Base-by-base conservation (phyloP, 208 protist species). In the Dictyostelium gargantuum region DNA sequence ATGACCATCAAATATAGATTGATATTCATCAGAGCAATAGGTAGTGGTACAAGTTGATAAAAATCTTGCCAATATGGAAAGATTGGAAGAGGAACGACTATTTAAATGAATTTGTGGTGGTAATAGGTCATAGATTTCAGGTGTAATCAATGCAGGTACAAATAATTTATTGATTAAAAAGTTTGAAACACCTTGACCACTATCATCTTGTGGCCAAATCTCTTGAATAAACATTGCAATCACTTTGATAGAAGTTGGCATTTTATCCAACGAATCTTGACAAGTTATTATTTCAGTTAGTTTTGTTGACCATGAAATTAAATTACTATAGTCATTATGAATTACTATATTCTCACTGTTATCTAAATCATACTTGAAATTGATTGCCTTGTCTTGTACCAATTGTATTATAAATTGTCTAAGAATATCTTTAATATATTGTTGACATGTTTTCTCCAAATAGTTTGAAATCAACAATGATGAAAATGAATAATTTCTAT, bases 131-230 rank as follows among this genome's bases (percentile, higher is more conserved):
- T 76, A 86, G 3, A 52, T 10, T 52, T 86, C 66, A 5, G 81
- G 81, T 48, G 61, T n/a, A 5, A 10, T 13, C 1, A 86, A 46
- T 29, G 66, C 81, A 21, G 46, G 44, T 15, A 26, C 58, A 54
- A 86, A 77, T 8, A 86, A 46, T 35, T 54, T 54, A 63, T 76
- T 76, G 1, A 86, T 76, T 6, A 86, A 23, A 26, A 86, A 86
- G 6, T 42, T 76, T 5, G 66, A 61, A 6, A 86, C 38, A 17
- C 81, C 81, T 61, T 76, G 81, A 50, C 40, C 42, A 48, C 40
- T 26, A 15, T 86, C 81, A 32, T 86, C 81, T 35, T 86, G 81
- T 76, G 66, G 66, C 81, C 81, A 86, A 40, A 86, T 56, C 9
- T 86, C 81, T 17, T 86, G 38, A 26, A 76, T 76, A 73, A 86